Evolutionary conservation across 2,329 filamentous ascomycete species (phyloP), one percentile per base, ranked within the genome.

Genomic region (Fusarium staphyleae): DNA sequence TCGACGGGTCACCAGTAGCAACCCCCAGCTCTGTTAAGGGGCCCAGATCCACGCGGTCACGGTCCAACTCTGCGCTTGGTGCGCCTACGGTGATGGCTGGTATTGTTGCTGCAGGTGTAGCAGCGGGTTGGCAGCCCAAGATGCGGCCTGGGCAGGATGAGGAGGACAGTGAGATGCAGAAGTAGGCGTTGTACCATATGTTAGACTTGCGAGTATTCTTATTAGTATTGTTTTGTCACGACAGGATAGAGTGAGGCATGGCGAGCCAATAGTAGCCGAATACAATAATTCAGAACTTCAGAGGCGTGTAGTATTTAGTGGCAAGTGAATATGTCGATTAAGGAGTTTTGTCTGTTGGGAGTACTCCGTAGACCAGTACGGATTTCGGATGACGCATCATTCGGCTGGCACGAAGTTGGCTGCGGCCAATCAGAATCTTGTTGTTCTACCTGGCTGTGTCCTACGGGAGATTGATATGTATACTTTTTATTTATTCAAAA

Each of bases 1-100:
- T 78, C 22, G 58, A 61, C 30, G 75, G 74, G 30, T 77, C 76
- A 5, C 78, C 70, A 65, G 81, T 66, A 71, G 81, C 69, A 66
- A 88, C 78, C 43, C 85, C 79, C 4, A 84, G 87, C 67, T 80
- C 84, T 49, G 78, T 88, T 42, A 83, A 79, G 48, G 83, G 88
- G 44, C 89, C 88, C 43, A 80, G 87, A 61, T 90, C 87, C 35
- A 88, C 78, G 65, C 79, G 86, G 55, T 86, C 85, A 49, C 77
- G 86, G 51, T 84, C 82, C 33, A 87, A 87, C 71, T 91, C 88
- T 22, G 88, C 88, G 2, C 79, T 93, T 10, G 89, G 87, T 10
- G 87, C 89, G 2, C 87, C 88, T 2, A 86, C 87, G 7, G 89
- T 91, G 55, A 92, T 92, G 89, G 88, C 89, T n/a, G 90, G 90